A percentile compares a stretch with the other conserved stretches of the same genome.
phyloP scores from a whole-genome alignment of 305 asterid species.

The Plantago rigida region DNA sequence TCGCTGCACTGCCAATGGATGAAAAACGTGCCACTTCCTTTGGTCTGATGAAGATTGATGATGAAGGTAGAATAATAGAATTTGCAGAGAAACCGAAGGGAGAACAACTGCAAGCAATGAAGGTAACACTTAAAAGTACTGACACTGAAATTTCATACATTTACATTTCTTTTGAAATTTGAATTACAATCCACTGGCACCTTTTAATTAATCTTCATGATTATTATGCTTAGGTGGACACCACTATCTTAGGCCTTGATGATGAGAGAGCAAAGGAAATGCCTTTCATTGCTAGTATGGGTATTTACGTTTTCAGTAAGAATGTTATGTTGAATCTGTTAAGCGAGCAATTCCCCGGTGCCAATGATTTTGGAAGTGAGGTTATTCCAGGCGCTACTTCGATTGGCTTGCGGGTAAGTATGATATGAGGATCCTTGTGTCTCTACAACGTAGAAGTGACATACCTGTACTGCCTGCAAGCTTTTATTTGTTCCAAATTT shows the following conservation, averaged over 20 bases:
- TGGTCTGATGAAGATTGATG: conserved; percentile 87
- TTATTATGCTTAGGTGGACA: conserved; percentile 53
- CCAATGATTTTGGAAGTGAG: conserved; percentile 91
- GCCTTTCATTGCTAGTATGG: conserved; percentile 96
- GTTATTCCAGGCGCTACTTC: conserved; percentile 73
- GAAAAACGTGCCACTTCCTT: conserved; percentile 59
- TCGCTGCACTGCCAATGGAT: conserved; percentile 68
- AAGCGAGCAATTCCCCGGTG: conserved; percentile 62
- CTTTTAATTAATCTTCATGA: conserved; percentile 3
- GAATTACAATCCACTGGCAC: conserved; percentile 15
- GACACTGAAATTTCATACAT: conserved; percentile 6
- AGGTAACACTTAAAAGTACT: conserved; percentile 31
- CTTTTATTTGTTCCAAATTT: too few species aligned
- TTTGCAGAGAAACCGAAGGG: conserved; percentile 92
- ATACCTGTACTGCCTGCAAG: too few species aligned
- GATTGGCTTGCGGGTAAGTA: conserved; percentile 54
- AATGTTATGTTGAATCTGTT: conserved; percentile 71
- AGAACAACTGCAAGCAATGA: conserved; percentile 77
- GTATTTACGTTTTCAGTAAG: conserved; percentile 85
- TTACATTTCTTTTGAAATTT: not conserved
- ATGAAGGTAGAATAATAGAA: conserved; percentile 77
- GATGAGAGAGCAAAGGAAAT: conserved; percentile 79
- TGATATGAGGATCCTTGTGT: not conserved
- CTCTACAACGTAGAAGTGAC: too few species aligned
- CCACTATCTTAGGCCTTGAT: conserved; percentile 83